phyloP scores from a whole-genome alignment of 305 asterid species.

The Galium porrigens region DNA sequence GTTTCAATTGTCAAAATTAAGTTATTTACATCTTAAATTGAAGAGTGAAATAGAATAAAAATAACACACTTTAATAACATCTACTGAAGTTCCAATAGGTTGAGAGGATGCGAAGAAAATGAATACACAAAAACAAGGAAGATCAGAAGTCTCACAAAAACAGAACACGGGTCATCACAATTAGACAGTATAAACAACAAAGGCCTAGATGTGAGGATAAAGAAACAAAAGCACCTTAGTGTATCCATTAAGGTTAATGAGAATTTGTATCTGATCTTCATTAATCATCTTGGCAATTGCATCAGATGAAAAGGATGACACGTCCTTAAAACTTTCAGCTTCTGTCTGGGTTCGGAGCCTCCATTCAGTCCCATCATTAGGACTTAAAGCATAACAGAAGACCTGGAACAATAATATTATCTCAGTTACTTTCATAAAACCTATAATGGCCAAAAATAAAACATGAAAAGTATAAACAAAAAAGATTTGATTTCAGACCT shows the following conservation, averaged over 20 bases:
- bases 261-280: conserved; percentile 85
- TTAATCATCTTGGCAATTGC: conserved; percentile 80
- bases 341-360: conserved; percentile 79
- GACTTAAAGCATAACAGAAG: conserved; percentile 90
- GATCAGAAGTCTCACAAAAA: neutral
- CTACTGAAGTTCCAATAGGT: neutral
- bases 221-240: conserved; percentile 46
- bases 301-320: conserved; percentile 81
- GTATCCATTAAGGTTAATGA: conserved; percentile 90
- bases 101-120: neutral
- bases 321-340: conserved; percentile 83
- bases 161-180: neutral
- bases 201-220: neutral
- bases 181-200: too few relatives aligned
- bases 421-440: conserved; percentile 5
- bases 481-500: conserved; percentile 33
- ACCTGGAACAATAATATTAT: conserved; percentile 32
- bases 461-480: neutral
- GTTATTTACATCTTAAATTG: too few relatives aligned
- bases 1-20: neutral
- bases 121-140: neutral
- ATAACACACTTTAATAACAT: neutral
- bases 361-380: conserved; percentile 93
- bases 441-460: conserved; percentile 8
- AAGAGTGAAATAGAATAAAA: too few relatives aligned